A percentile compares a stretch with the other conserved stretches of the same genome.
These are phyloP conservation scores for Globisporangium spiculum DNA, from an alignment of 352 stramenopile genomes.

Conservation along the genomic window DNA sequence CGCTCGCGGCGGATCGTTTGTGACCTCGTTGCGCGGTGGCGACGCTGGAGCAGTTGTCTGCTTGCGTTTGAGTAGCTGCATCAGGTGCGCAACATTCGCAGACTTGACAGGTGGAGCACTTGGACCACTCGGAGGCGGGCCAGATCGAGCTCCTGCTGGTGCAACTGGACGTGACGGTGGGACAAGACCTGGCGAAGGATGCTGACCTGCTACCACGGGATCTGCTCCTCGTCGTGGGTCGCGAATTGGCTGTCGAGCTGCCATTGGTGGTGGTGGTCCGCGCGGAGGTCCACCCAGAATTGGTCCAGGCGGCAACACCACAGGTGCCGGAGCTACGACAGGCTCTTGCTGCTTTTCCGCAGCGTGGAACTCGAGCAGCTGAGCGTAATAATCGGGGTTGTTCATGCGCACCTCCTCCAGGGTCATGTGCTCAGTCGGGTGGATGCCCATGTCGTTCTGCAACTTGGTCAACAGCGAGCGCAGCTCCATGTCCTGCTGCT, in stretches of 20 bases:
- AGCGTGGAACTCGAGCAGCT: constrained; percentile 70
- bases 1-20: constrained; percentile 50
- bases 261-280: not conserved
- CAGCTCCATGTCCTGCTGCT: constrained; percentile 76
- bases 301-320: constrained; percentile 7
- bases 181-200: not conserved
- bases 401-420: constrained; percentile 84
- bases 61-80: constrained; percentile 80
- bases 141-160: not conserved
- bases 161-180: not conserved
- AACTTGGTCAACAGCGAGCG: constrained; percentile 77
- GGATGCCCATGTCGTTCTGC: constrained; percentile 87
- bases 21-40: constrained; percentile 38
- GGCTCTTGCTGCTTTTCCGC: constrained; percentile 12
- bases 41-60: constrained; percentile 30
- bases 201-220: not conserved
- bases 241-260: constrained; percentile 9
- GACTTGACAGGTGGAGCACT: constrained; percentile 33
- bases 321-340: not conserved
- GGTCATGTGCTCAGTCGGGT: constrained; percentile 83
- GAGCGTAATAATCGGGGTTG: constrained; percentile 83
- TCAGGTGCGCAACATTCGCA: constrained; percentile 76
- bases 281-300: constrained; percentile 11
- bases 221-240: constrained; percentile 9
- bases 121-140: not conserved